Evolutionary conservation across 176 grass and related monocot species (phyloP).

Genomic region (Thalia dealbata): DNA sequence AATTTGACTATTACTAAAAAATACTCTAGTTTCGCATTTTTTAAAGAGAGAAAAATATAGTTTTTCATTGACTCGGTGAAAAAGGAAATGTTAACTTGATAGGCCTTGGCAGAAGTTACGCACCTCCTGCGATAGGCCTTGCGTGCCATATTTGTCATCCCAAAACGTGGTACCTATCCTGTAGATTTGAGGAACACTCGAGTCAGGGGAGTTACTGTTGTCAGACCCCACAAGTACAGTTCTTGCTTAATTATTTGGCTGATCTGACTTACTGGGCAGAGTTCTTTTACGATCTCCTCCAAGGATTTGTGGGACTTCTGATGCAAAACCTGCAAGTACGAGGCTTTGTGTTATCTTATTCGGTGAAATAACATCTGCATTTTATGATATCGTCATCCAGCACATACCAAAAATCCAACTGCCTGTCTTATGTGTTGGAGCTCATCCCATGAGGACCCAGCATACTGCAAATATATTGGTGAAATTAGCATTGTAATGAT

Average conservation of each 20-base stretch:
- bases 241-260: slow-evolving; percentile 6
- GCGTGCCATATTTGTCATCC: slow-evolving; percentile 92
- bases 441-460: slow-evolving; percentile 74
- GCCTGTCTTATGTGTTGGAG: slow-evolving; percentile 76
- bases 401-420: slow-evolving; percentile 59
- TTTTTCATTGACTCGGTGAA: too few species aligned
- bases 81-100: neutral
- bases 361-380: neutral
- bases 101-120: too few species aligned
- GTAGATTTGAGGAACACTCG: slow-evolving; percentile 79
- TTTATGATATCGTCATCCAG: neutral
- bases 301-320: slow-evolving; percentile 68
- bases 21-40: too few species aligned
- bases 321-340: slow-evolving; percentile 51
- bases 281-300: slow-evolving; percentile 57
- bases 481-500: slow-evolving; percentile 13
- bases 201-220: slow-evolving; percentile 10
- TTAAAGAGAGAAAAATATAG: too few species aligned
- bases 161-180: slow-evolving; percentile 90
- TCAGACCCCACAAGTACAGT: neutral
- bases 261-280: slow-evolving; percentile 61
- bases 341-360: neutral
- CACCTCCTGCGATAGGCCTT: slow-evolving; percentile 77
- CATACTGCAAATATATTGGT: slow-evolving; percentile 37
- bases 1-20: too few species aligned